A percentile compares a stretch with the other conserved stretches of the same genome.
Evolutionary conservation across 306 rosid genomes (phyloP).

Genomic region (Phaseolus lunatus): DNA sequence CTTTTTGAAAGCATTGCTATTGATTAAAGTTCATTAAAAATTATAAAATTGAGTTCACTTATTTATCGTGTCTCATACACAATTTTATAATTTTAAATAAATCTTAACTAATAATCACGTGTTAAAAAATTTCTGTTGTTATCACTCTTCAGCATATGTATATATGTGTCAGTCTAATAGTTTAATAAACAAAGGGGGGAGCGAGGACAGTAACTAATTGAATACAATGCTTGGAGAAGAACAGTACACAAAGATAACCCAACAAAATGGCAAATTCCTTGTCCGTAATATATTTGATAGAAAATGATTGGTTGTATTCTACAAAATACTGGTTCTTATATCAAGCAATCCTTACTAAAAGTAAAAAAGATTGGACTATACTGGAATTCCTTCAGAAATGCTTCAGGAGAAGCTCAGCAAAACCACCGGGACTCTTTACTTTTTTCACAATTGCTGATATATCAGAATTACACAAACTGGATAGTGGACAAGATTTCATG

Average conservation of each 20-base stretch:
- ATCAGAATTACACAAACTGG: conserved; percentile 34
- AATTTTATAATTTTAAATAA: no score
- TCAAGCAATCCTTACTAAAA: conserved; percentile 11
- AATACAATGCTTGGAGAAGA: background rate
- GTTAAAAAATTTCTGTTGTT: no score
- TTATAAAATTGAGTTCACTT: no score
- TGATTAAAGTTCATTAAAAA: no score
- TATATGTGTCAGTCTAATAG: background rate
- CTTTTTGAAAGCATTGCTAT: no score
- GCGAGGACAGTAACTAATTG: background rate
- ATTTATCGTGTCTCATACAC: no score
- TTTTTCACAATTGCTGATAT: conserved; percentile 15
- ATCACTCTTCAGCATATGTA: background rate
- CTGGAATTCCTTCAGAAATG: conserved; percentile 1
- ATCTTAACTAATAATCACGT: no score
- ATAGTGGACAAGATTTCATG: conserved; percentile 15
- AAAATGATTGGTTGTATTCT: background rate
- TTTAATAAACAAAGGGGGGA: background rate
- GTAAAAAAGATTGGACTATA: conserved; percentile 9
- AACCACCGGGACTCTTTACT: conserved; percentile 41
- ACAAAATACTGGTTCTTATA: background rate
- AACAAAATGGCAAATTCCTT: background rate
- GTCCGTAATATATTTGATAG: background rate
- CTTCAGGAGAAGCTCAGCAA: conserved; percentile 34
- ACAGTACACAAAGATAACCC: background rate